A percentile compares a stretch with the other conserved stretches of the same genome.
Evolutionary conservation across 495 filamentous ascomycete species (phyloP).

Genomic region (Hypoxylon intermedium): DNA sequence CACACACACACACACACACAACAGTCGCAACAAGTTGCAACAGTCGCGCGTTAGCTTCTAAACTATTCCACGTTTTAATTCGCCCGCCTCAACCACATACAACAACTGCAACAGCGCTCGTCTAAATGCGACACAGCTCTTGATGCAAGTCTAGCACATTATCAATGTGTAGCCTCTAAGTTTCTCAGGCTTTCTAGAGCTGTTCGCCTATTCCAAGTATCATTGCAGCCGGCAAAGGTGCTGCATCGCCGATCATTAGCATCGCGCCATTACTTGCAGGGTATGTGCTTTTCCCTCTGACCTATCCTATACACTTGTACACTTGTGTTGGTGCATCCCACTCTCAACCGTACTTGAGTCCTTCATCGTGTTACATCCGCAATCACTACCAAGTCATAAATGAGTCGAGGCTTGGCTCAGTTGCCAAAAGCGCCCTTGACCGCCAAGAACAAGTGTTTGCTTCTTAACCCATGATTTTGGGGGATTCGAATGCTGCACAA

Average conservation of each 20-base stretch:
- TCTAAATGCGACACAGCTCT: too few species aligned
- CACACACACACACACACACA: too few species aligned
- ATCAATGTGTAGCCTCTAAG: too few species aligned
- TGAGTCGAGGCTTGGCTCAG: neutral
- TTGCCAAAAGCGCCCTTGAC: neutral
- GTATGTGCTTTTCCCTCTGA: conserved; percentile 24
- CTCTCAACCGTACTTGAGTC: neutral
- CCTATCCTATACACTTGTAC: conserved; percentile 6
- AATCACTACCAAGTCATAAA: neutral
- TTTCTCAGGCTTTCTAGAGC: too few species aligned
- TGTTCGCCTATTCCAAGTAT: neutral
- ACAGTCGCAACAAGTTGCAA: too few species aligned
- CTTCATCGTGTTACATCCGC: too few species aligned
- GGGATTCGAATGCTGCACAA: neutral
- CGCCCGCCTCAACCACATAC: neutral
- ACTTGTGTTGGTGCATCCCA: neutral
- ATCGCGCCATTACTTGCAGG: conserved; percentile 35
- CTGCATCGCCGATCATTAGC: conserved; percentile 30
- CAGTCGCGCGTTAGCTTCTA: neutral
- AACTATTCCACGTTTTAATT: neutral
- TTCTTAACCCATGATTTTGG: conserved; percentile 8
- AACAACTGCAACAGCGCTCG: too few species aligned
- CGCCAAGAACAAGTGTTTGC: conserved; percentile 25
- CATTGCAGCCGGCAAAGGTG: conserved; percentile 6
- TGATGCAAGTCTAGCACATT: too few species aligned